A percentile compares a stretch with the other conserved stretches of the same genome.
Evolutionary conservation across 106 monocot genomes (phyloP).

Genomic region (Dendrobium catenatum): DNA sequence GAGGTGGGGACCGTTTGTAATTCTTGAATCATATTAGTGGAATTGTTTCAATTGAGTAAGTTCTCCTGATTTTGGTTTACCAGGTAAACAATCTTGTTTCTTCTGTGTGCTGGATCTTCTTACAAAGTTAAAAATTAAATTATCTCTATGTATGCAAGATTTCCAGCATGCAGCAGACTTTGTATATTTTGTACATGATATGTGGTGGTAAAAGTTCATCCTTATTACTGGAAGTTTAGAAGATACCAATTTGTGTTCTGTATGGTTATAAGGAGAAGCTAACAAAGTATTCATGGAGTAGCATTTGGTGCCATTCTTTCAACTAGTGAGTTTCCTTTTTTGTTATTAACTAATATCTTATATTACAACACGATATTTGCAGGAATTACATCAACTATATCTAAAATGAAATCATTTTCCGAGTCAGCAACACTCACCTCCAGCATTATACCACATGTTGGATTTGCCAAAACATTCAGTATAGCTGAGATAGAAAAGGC

Average conservation of each 20-base stretch:
- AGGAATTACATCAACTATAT: slow-evolving; percentile 41
- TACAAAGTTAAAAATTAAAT: too few relatives aligned
- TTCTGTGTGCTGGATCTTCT: too few relatives aligned
- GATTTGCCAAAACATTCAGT: slow-evolving; percentile 48
- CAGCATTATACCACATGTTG: slow-evolving; percentile 33
- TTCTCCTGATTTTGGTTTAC: too few relatives aligned
- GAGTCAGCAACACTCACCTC: slow-evolving; percentile 32
- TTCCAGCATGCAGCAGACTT: too few relatives aligned
- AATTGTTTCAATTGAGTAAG: too few relatives aligned
- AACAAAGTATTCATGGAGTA: not conserved
- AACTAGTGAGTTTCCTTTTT: not conserved
- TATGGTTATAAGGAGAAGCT: not conserved
- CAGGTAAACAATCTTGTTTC: too few relatives aligned
- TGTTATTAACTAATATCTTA: not conserved
- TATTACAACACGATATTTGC: slow-evolving; percentile 1
- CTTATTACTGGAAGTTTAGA: not conserved
- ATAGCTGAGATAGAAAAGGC: slow-evolving; percentile 47
- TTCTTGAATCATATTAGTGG: too few relatives aligned
- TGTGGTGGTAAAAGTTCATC: not conserved
- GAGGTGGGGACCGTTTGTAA: too few relatives aligned
- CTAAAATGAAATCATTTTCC: slow-evolving; percentile 35
- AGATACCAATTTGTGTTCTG: not conserved
- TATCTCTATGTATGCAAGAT: too few relatives aligned
- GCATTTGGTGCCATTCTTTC: not conserved
- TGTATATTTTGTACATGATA: not conserved